These are phyloP conservation scores for Polyporus tsugae DNA, from an alignment of 1,284 basidiomycete species.

Conservation along the genomic window DNA sequence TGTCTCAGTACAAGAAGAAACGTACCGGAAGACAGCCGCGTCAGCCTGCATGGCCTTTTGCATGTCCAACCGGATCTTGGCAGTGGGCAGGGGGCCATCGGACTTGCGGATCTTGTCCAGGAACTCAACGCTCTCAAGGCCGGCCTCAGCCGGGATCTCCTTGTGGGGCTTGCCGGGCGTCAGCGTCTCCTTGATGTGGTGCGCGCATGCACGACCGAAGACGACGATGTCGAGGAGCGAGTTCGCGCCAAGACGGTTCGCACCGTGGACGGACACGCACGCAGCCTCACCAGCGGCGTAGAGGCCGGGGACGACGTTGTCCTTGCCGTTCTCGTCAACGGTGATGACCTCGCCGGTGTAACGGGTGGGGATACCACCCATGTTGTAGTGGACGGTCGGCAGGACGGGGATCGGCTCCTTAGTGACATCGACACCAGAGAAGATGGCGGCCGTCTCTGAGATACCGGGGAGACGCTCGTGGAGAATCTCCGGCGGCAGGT, in stretches of 20 bases:
- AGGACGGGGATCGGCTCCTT: slow-evolving; percentile 99
- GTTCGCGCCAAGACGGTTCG: slow-evolving; percentile 99
- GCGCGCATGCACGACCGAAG: slow-evolving; percentile 97
- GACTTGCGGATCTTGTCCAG: slow-evolving; percentile 91
- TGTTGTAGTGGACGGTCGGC: slow-evolving; percentile 96
- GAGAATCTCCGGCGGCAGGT: slow-evolving; percentile 95
- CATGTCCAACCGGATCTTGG: slow-evolving; percentile 94
- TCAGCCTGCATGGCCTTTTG: slow-evolving; percentile 99
- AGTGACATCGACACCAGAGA: slow-evolving; percentile 99
- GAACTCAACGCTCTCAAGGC: slow-evolving; percentile 87
- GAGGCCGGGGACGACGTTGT: slow-evolving; percentile 95
- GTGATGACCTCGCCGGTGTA: slow-evolving; percentile 99
- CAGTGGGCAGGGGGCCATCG: slow-evolving; percentile 86
- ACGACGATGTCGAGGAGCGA: slow-evolving; percentile 99
- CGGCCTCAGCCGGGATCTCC: slow-evolving; percentile 88
- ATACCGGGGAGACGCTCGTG: slow-evolving; percentile 99
- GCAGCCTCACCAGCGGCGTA: slow-evolving; percentile 99
- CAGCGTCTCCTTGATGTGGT: slow-evolving; percentile 95
- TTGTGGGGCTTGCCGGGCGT: slow-evolving; percentile 94
- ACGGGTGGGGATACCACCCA: slow-evolving; percentile 99
- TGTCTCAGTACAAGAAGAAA: slow-evolving; percentile 10
- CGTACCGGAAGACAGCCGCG: slow-evolving; percentile 88
- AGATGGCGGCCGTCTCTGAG: slow-evolving; percentile 99
- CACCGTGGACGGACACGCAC: slow-evolving; percentile 98
- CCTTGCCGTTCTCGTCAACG: slow-evolving; percentile 86